phyloP scores from a whole-genome alignment of 202 grass and related monocot genomes.

The Cymbopogon flexuosus region DNA sequence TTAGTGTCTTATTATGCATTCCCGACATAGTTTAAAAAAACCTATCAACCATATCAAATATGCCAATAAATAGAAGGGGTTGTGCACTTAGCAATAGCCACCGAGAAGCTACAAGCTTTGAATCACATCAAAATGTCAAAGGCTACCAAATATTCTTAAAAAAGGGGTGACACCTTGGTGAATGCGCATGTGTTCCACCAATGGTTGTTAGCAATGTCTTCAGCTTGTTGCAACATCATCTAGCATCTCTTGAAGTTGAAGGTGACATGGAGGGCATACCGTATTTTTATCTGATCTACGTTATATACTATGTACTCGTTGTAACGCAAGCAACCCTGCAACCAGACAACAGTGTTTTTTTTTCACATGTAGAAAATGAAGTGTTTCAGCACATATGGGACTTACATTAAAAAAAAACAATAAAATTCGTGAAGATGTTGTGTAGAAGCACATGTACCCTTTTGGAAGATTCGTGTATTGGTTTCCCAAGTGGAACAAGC shows the following conservation, averaged over 20 bases:
- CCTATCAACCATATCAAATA: not conserved
- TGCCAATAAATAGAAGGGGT: not conserved
- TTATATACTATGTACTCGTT: constrained; percentile 91
- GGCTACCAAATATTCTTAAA: not conserved
- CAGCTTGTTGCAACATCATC: not conserved
- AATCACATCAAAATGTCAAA: not conserved
- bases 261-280: constrained; percentile 66
- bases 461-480: constrained; percentile 35
- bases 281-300: constrained; percentile 80
- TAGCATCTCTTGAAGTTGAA: constrained; percentile 55
- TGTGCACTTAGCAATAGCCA: not conserved
- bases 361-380: not conserved
- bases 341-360: not conserved
- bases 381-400: not conserved
- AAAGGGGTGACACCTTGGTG: not conserved
- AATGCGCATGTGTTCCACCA: not conserved
- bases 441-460: constrained; percentile 20
- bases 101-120: not conserved
- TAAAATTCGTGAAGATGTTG: not conserved
- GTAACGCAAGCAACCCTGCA: constrained; percentile 75
- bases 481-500: constrained; percentile 63
- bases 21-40: not conserved
- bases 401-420: not conserved
- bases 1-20: not conserved
- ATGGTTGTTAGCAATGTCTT: not conserved